phyloP scores from a whole-genome alignment of 805 yeast species.

The Starmerella khaoyaiensis region DNA sequence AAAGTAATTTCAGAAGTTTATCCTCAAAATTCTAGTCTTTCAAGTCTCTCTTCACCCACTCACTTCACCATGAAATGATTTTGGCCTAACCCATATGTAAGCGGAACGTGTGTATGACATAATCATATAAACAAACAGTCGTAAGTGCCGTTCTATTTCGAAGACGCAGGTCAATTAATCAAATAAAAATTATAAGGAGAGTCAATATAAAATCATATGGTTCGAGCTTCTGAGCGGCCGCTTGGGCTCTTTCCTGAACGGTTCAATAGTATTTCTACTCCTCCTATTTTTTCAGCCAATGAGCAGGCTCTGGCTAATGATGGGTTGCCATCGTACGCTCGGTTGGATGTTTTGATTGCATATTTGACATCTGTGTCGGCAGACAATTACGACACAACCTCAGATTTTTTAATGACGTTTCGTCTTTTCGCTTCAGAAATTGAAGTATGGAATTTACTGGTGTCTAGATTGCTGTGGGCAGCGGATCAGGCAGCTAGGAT shows the following conservation, averaged over 20 bases:
- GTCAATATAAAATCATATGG: too few species aligned
- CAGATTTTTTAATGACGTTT: slow-evolving; percentile 79
- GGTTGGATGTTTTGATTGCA: slow-evolving; percentile 24
- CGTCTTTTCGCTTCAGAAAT: slow-evolving; percentile 52
- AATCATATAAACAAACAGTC: slow-evolving; percentile 12
- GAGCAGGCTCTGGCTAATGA: slow-evolving; percentile 3
- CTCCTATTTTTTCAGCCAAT: slow-evolving; percentile 1
- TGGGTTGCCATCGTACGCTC: slow-evolving; percentile 17
- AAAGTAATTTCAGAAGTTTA: too few species aligned
- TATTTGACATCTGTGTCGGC: slow-evolving; percentile 51
- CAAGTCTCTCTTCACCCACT: too few species aligned
- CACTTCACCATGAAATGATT: too few species aligned
- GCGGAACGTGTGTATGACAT: slow-evolving; percentile 9
- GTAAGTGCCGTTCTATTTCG: background rate
- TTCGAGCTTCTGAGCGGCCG: background rate
- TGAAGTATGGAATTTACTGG: slow-evolving; percentile 46
- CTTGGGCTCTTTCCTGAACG: slow-evolving; percentile 10
- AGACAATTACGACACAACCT: slow-evolving; percentile 62
- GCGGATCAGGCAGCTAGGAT: slow-evolving; percentile 29
- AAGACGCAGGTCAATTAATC: background rate
- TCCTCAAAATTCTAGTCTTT: too few species aligned
- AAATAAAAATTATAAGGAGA: background rate
- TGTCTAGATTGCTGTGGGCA: slow-evolving; percentile 64
- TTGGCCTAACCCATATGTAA: background rate
- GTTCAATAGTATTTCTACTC: slow-evolving; percentile 8